phyloP scores from a whole-genome alignment of 805 yeast genomes.

The Candida broadrunensis region DNA sequence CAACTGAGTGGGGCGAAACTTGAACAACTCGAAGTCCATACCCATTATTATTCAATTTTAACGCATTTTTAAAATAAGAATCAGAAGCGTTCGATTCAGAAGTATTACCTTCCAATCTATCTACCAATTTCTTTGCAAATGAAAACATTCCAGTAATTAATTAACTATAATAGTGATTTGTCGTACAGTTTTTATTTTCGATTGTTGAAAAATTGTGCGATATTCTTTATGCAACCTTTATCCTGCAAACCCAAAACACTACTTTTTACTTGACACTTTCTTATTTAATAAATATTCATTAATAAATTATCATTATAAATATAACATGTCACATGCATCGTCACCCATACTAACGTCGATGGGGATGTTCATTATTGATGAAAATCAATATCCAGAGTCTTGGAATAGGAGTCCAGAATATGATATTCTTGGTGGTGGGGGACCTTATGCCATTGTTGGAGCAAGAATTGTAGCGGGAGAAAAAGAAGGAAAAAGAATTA shows the following conservation, averaged over 20 bases:
- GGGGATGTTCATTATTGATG: constrained; percentile 92
- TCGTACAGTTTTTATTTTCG: too few species aligned
- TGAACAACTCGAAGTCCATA: constrained; percentile 36
- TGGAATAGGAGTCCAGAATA: constrained; percentile 28
- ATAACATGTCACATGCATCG: too few species aligned
- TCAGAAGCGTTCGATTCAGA: constrained; percentile 15
- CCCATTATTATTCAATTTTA: constrained; percentile 36
- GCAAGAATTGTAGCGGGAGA: constrained; percentile 54
- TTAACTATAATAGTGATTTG: too few species aligned
- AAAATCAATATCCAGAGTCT: constrained; percentile 56
- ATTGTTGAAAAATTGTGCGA: too few species aligned
- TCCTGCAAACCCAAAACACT: too few species aligned
- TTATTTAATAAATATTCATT: too few species aligned
- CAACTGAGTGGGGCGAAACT: constrained; percentile 38
- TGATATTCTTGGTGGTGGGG: constrained; percentile 86
- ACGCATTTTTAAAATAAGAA: constrained; percentile 33
- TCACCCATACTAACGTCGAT: constrained; percentile 52
- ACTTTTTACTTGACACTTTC: too few species aligned
- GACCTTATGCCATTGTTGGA: constrained; percentile 76
- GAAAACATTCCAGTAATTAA: constrained; percentile 46
- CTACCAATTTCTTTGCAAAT: constrained; percentile 42
- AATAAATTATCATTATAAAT: too few species aligned
- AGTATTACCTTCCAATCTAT: constrained; percentile 30
- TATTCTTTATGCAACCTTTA: too few species aligned
- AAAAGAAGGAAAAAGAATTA: constrained; percentile 33